Evolutionary conservation across 305 asterid genomes (phyloP).

Genomic region (Solanum aculeatissimum): DNA sequence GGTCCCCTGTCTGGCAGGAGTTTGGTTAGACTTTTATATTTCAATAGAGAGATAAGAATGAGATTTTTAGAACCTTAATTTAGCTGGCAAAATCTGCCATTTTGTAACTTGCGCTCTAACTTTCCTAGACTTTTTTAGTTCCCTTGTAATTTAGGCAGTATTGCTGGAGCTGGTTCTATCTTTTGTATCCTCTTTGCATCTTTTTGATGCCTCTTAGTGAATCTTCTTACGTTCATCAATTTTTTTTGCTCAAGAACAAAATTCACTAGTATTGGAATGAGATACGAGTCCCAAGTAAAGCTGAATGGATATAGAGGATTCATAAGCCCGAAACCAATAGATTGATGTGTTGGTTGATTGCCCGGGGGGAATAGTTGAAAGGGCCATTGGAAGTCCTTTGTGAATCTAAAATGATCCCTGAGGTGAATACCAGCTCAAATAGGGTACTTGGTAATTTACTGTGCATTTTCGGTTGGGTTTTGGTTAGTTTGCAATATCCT

Average conservation of each 20-base stretch:
- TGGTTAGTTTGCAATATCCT: constrained; percentile 2
- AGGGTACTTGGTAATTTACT: background rate
- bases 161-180: background rate
- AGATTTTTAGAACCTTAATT: background rate
- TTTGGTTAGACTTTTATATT: background rate
- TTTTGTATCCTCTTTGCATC: background rate
- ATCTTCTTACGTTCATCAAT: background rate
- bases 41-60: background rate
- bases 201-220: background rate
- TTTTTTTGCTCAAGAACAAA: background rate
- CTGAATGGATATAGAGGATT: background rate
- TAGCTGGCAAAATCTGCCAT: background rate
- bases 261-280: background rate
- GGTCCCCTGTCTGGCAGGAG: background rate
- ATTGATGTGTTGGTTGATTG: background rate
- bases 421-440: background rate
- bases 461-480: background rate
- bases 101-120: background rate
- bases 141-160: background rate
- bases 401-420: background rate
- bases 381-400: background rate
- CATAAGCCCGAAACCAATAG: background rate
- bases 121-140: background rate
- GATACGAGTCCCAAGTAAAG: background rate
- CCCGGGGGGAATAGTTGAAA: background rate